Evolutionary conservation across 108 stramenopile genomes (phyloP).

Genomic region (Cyclotella choctawhatcheeana): DNA sequence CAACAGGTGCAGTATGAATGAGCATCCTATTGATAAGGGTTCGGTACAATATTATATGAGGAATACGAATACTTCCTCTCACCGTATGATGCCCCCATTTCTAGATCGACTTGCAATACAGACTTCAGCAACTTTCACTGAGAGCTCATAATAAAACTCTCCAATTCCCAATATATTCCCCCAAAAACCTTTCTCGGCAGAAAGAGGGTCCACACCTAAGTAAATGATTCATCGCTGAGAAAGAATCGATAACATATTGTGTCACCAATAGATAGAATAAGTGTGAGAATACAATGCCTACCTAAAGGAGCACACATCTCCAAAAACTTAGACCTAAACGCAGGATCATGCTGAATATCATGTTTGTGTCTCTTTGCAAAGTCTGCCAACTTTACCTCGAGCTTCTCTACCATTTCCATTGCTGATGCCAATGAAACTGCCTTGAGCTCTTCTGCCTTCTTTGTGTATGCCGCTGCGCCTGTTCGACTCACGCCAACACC

Average conservation of each 20-base stretch:
- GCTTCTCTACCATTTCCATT: constrained; percentile 78
- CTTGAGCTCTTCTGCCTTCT: constrained; percentile 88
- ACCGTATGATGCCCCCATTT: constrained; percentile 96
- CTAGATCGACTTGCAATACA: constrained; percentile 86
- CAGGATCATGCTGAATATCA: constrained; percentile 89
- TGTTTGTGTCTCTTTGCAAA: constrained; percentile 94
- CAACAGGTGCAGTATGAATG: neutral
- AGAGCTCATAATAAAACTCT: constrained; percentile 98
- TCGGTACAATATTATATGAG: neutral
- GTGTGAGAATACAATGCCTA: neutral
- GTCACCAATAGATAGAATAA: neutral
- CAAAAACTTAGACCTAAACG: constrained; percentile 94
- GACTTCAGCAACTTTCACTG: constrained; percentile 95
- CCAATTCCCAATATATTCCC: constrained; percentile 71
- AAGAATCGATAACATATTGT: no score
- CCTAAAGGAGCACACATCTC: constrained; percentile 92
- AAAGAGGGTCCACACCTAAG: constrained; percentile 78
- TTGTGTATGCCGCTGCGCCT: constrained; percentile 39
- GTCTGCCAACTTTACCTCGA: constrained; percentile 72
- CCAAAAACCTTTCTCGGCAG: constrained; percentile 84
- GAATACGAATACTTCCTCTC: no score
- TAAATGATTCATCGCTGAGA: no score
- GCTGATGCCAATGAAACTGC: constrained; percentile 73
- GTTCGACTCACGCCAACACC: constrained; percentile 70
- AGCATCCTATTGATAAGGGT: neutral